Evolutionary conservation across 1,284 basidiomycete species (phyloP), one percentile per base, ranked within the genome.

Genomic region (Fomitopsis schrenkii): DNA sequence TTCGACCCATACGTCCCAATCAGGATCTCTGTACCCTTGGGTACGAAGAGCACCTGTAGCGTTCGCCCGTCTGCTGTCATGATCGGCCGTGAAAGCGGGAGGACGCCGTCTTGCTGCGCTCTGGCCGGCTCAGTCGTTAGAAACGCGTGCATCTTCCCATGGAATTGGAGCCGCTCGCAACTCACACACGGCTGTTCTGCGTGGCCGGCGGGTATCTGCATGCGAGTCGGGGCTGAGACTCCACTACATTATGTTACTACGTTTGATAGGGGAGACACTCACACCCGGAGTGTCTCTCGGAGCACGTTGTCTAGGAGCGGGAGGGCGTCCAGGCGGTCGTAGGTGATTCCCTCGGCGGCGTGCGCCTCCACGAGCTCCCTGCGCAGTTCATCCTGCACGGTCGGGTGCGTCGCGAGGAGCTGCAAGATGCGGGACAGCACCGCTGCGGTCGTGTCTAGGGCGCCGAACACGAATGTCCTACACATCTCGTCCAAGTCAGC

Each of bases 261-360:
- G 22, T 22, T 22, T 36, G 35, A 36, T 7, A 12, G 10, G 35
- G 1, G 35, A 36, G 22, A 26, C n/a, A 64, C 58, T 30, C 50
- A 66, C 66, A 67, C 41, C 17, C 72, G 63, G 28, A 74, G 59
- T 1, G 70, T 72, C 54, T 74, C 72, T 15, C 70, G 63, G 52
- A 68, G 69, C 14, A 73, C 65, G 3, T 68, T 71, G 52, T 74
- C 72, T 10, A 74, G 64, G 53, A 68, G 72, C 1, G 72, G 71
- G 10, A 74, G 63, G 5, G 58, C 59, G 28, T 69, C 68, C 26
- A 75, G 62, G 1, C 57, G 55, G 53, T 74, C 72, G 55, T 73
- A 70, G 1, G 68, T 42, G 26, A 72, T 56, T 28, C 71, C 68
- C n/a, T 55, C 40, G 14, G 2, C 53, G 3, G 38, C 55, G 10